Evolutionary conservation across 2,329 filamentous ascomycete species (phyloP).

Genomic region (Aureobasidium namibiae): DNA sequence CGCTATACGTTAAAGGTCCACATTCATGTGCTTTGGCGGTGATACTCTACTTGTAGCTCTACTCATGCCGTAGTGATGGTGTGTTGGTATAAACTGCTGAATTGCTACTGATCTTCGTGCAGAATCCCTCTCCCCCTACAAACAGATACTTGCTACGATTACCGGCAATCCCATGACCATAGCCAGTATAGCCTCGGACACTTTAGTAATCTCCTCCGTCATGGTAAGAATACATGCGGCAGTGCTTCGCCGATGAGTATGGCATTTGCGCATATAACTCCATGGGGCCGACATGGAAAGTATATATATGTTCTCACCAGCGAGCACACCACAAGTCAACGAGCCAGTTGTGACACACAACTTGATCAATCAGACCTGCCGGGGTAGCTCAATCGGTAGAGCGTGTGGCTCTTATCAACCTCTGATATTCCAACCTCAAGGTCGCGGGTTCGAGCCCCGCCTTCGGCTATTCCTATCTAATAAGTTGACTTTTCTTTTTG

Average conservation of each 20-base stretch:
- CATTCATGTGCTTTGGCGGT: no score
- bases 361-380: slow-evolving; percentile 20
- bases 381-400: slow-evolving; percentile 42
- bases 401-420: slow-evolving; percentile 36
- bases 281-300: background rate
- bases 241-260: no score
- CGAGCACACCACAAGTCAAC: background rate
- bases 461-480: slow-evolving; percentile 9
- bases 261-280: no score
- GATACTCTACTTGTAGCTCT: no score
- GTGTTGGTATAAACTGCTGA: background rate
- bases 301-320: background rate
- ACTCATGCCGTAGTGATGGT: background rate
- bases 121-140: no score
- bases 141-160: no score
- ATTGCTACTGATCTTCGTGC: background rate
- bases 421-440: slow-evolving; percentile 1
- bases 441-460: slow-evolving; percentile 10
- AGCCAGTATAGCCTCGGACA: no score
- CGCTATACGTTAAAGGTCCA: no score
- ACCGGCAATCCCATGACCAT: no score
- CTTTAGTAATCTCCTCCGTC: no score
- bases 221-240: no score
- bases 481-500: background rate
- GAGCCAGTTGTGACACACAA: background rate